A percentile compares a stretch with the other conserved stretches of the same genome.
Conservation (phyloP, 371 early-diverging fungal genomes). For the Amoeboaphelidium protococcarum region DNA sequence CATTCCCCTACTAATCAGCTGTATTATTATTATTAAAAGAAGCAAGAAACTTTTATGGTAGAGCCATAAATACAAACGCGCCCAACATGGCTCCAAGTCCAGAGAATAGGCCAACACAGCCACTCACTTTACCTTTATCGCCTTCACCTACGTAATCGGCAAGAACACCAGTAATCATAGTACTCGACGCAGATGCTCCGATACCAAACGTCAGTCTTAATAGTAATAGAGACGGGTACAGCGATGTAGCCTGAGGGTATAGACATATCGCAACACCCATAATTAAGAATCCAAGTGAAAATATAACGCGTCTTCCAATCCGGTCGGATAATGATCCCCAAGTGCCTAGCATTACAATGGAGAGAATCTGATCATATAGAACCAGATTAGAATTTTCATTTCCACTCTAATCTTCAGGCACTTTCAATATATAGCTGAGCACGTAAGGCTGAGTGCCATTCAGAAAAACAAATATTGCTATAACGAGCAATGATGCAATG, state of each 20-base stretch:
- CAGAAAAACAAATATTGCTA: conserved; percentile 23
- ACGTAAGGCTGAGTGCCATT: conserved; percentile 12
- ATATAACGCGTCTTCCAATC: conserved; percentile 21
- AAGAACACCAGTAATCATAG: conserved; percentile 34
- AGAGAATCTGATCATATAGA: conserved; percentile 31
- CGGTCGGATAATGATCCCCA: conserved; percentile 27
- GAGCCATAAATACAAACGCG: conserved; percentile 14
- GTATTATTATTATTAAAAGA: no score
- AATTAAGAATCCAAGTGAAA: conserved; percentile 17
- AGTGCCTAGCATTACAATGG: conserved; percentile 14
- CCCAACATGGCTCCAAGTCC: conserved; percentile 17
- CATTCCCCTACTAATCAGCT: no score
- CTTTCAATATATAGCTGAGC: conserved; percentile 10
- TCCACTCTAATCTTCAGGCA: conserved; percentile 11
- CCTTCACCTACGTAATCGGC: conserved; percentile 13
- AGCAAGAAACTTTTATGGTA: conserved; percentile 11
- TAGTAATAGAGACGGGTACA: conserved; percentile 19
- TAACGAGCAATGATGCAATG: conserved; percentile 21
- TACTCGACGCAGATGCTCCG: conserved; percentile 33
- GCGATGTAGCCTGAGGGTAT: conserved; percentile 15
- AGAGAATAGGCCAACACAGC: conserved; percentile 11
- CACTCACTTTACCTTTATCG: conserved; percentile 12
- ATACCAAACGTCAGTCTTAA: conserved; percentile 28
- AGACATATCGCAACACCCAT: conserved; percentile 21
- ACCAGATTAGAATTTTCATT: conserved; percentile 15